Base-by-base conservation (phyloP, 345 rosid species). In the Corchorus capsularis region DNA sequence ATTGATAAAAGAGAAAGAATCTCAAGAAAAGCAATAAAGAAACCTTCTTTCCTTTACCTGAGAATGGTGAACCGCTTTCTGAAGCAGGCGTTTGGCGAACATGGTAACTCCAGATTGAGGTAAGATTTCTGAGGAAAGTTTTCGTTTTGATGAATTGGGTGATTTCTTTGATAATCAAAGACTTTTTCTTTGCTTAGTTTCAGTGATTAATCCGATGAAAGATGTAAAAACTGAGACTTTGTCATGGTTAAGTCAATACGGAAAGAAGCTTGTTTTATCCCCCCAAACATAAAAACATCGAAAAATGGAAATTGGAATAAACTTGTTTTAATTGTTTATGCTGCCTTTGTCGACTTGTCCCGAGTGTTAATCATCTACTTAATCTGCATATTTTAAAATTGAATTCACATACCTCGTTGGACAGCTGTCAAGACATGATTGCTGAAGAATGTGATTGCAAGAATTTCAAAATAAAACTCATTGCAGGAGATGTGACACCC, bases 61-160 rank as follows among this genome's bases (percentile, higher is more conserved):
- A 65, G 81, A 43, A 75, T 79, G 81, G 50, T 73, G 76, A n/a
- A 62, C 78, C 15, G 85, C 82, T 62, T 83, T 80, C 67, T 83
- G 83, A 41, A 86, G 60, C 47, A 86, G 60, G 37, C 87, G 85
- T 60, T 83, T 86, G 14, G 85, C 79, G 79, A 86, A 82, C 85
- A 82, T 86, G 70, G 78, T 66, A 70, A 77, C 45, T 43, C 79
- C 78, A 54, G 54, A 37, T 41, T 65, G 13, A 10, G 63, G 6
- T 50, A 45, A 69, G 34, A 69, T 10, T 61, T 47, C 6, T 14
- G 6, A 45, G 12, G 46, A 53, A 53, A 5, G 0, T 8, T 13
- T 9, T 50, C 1, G 4, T 9, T 1, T 57, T 17, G 17, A 27
- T 15, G 20, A n/a, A 14, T n/a, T 3, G 43, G 59, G 34, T n/a